These are phyloP conservation scores for Penicillium fimorum DNA, from an alignment of 495 filamentous ascomycete genomes.

Conservation along the genomic window DNA sequence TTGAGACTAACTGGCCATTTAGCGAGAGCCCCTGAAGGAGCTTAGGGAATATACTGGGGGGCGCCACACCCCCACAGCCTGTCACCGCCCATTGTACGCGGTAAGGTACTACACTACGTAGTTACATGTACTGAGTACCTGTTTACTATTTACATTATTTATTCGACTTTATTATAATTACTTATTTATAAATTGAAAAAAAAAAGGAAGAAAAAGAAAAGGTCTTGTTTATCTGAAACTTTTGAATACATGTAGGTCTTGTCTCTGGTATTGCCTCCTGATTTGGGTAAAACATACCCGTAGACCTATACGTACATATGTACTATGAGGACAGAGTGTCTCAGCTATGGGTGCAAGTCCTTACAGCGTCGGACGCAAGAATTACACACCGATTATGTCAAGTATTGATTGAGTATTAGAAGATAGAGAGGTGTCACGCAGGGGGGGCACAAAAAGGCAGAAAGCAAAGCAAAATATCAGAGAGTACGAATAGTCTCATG, in stretches of 20 bases:
- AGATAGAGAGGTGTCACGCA: constrained; percentile 34
- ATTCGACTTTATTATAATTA: neutral
- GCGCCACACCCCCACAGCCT: constrained; percentile 39
- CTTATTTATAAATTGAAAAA: neutral
- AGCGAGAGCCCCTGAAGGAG: constrained; percentile 48
- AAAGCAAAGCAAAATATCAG: constrained; percentile 36
- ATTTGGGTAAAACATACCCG: neutral
- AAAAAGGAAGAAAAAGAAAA: neutral
- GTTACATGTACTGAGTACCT: neutral
- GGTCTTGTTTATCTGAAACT: neutral
- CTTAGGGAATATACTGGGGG: constrained; percentile 34
- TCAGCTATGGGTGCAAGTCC: neutral
- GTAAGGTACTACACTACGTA: neutral
- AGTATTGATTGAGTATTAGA: constrained; percentile 32
- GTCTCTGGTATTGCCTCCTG: constrained; percentile 1
- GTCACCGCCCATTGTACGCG: constrained; percentile 24
- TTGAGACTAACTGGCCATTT: constrained; percentile 36
- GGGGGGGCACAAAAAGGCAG: constrained; percentile 28
- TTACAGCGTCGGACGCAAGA: constrained; percentile 8
- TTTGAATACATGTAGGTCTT: neutral
- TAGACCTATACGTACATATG: neutral
- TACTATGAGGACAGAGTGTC: neutral
- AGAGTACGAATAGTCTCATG: constrained; percentile 26
- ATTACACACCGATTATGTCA: constrained; percentile 33
- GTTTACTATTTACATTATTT: neutral